Conservation (phyloP, 1,284 basidiomycete species). For the Moniliophthora roreri region DNA sequence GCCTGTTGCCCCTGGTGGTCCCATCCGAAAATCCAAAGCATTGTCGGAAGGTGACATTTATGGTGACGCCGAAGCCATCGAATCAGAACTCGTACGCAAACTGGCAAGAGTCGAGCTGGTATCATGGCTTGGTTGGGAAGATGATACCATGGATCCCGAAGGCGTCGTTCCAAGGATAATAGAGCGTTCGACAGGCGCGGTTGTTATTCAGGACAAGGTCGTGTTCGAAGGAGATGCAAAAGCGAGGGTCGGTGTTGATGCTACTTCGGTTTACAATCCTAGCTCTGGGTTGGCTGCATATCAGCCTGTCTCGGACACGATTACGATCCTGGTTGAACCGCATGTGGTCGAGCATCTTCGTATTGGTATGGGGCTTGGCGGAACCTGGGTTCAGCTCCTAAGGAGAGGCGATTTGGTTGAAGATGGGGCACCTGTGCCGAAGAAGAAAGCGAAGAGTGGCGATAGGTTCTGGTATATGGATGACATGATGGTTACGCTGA, state of each 20-base stretch:
- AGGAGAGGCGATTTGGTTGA: conserved; percentile 6
- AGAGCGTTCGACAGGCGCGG: conserved; percentile 2
- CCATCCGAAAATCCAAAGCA: neutral
- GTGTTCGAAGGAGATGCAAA: neutral
- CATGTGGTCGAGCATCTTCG: conserved; percentile 4
- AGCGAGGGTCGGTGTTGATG: conserved; percentile 6
- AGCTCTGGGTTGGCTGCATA: conserved; percentile 10
- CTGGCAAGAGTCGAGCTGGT: conserved; percentile 1
- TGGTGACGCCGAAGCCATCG: neutral
- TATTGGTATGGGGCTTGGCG: conserved; percentile 14
- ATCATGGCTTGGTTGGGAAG: conserved; percentile 8
- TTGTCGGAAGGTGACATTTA: neutral
- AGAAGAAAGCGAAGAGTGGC: neutral
- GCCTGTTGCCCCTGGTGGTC: conserved; percentile 16
- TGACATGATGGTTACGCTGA: conserved; percentile 9
- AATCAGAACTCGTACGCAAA: neutral
- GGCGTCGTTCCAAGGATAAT: conserved; percentile 1
- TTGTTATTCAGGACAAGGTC: neutral
- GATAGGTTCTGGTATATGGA: conserved; percentile 12
- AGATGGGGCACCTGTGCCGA: neutral
- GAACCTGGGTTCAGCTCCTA: conserved; percentile 13
- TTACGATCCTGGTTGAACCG: conserved; percentile 9
- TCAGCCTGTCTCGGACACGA: conserved; percentile 7
- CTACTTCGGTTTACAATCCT: conserved; percentile 1
- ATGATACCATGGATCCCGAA: neutral